Evolutionary conservation across 75 land plant genomes (phyloP), one percentile per base, ranked within the genome.

Genomic region (Selaginella tamariscina): DNA sequence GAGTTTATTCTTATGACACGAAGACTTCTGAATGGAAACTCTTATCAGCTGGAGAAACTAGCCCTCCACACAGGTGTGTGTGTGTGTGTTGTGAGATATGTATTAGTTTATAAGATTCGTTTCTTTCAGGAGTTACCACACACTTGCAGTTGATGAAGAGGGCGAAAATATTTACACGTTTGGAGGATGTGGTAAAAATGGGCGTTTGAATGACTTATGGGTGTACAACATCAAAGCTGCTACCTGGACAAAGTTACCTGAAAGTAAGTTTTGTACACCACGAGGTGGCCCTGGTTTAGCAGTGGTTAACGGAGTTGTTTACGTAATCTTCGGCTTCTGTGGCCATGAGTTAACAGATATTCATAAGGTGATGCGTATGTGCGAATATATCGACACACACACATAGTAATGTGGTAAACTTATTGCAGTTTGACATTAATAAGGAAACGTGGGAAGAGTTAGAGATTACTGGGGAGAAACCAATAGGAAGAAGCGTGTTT

Each of bases 251-350:
- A 27, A 73, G 24, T 73, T 75, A 22, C 73, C 76, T 1, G 83
- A 81, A 2, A 84, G 83, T 20, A 55, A 26, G 0, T 78, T 82
- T 60, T 15, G 5, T 5, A 70, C 65, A 8, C 80, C 83, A 2
- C 68, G 97, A 68, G 97, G 95, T n/a, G 94, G 97, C 18, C 89
- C 95, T 0, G 97, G 97, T 2, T 69, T 92, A 27, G 85, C 56
- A 0, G 83, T 84, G 2, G 64, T 64, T 54, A 69, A 54, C 32
- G 83, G 82, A 27, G 75, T 78, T 29, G 70, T 92, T 13, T 92
- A 87, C 89, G 95, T 92, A 23, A 75, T 92, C 28, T 92, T 84
- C 56, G 97, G 97, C 1, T 92, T 92, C 70, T 54, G 83, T 1
- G 97, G 32, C 56, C 65, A 78, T 29, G 95, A 92, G 69, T 56